Percentiles rank a stretch among this genome's conserved stretches.
Evolutionary conservation across 257 asterid species (phyloP).

Genomic region (Knoxia roxburghii): DNA sequence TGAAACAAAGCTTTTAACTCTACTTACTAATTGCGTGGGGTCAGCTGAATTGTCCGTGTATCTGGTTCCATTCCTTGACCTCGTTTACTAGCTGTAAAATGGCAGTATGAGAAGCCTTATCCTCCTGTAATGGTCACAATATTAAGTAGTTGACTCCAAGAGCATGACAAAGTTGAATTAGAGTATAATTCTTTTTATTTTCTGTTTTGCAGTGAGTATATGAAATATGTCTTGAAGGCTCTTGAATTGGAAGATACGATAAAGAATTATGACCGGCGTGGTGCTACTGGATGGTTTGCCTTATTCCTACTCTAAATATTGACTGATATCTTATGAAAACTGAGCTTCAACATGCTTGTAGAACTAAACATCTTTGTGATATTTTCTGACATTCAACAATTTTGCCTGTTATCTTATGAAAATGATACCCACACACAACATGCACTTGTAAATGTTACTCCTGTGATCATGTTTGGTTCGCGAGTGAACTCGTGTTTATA

Average conservation of each 20-base stretch:
- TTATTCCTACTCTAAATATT: conserved; percentile 6
- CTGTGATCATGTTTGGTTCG: not conserved
- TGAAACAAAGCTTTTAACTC: not conserved
- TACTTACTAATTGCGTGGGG: not conserved
- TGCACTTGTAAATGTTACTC: not conserved
- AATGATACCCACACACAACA: not conserved
- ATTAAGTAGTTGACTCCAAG: not conserved
- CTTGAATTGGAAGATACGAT: conserved; percentile 94
- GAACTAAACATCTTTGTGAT: not conserved
- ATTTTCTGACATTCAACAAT: not conserved
- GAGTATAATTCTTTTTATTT: not conserved
- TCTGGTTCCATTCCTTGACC: not conserved
- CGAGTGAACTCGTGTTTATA: not conserved
- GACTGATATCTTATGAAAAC: not conserved
- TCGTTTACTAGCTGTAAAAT: not conserved
- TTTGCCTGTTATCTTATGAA: not conserved
- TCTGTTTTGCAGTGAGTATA: conserved; percentile 72
- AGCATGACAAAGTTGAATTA: not conserved
- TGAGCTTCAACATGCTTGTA: not conserved
- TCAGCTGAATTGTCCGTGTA: not conserved
- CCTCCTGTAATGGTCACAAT: not conserved
- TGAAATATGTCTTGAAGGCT: conserved; percentile 88
- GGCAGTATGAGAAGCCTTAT: not conserved
- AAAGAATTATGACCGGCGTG: conserved; percentile 82
- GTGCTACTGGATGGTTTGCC: conserved; percentile 85